Evolutionary conservation across 257 asterid species (phyloP).

Genomic region (Linderniella brevidens): DNA sequence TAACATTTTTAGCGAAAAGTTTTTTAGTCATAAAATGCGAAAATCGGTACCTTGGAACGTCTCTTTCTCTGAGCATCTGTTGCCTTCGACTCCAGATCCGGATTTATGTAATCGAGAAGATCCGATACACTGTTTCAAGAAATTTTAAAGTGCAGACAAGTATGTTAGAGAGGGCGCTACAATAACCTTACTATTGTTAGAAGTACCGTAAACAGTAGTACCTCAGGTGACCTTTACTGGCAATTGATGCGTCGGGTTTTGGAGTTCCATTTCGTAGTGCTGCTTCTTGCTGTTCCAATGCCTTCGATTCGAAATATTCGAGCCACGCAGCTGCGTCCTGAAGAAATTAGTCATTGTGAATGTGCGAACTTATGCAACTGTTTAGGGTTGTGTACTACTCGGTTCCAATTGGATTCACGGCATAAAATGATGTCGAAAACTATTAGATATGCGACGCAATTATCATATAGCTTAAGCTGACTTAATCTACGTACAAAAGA

Average conservation of each 20-base stretch:
- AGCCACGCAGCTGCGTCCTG: slow-evolving; percentile 99
- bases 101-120: slow-evolving; percentile 88
- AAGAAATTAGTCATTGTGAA: not conserved
- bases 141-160: slow-evolving; percentile 12
- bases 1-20: too few species aligned
- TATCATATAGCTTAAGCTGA: too few species aligned
- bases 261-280: slow-evolving; percentile 90
- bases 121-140: slow-evolving; percentile 79
- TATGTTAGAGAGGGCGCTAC: slow-evolving; percentile 15
- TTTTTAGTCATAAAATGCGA: too few species aligned
- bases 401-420: too few species aligned
- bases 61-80: slow-evolving; percentile 60
- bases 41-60: slow-evolving; percentile 55
- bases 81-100: slow-evolving; percentile 68
- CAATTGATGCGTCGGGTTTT: slow-evolving; percentile 90
- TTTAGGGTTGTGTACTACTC: too few species aligned
- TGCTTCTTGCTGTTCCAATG: slow-evolving; percentile 97
- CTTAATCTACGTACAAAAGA: too few species aligned
- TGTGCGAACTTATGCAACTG: not conserved
- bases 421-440: too few species aligned
- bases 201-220: slow-evolving; percentile 20
- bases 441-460: too few species aligned
- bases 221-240: slow-evolving; percentile 99
- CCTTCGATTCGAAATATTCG: slow-evolving; percentile 95
- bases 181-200: slow-evolving; percentile 19